Evolutionary conservation across 2,329 filamentous ascomycete genomes (phyloP), one percentile per base, ranked within the genome.

Genomic region (Fusarium sublunatum): DNA sequence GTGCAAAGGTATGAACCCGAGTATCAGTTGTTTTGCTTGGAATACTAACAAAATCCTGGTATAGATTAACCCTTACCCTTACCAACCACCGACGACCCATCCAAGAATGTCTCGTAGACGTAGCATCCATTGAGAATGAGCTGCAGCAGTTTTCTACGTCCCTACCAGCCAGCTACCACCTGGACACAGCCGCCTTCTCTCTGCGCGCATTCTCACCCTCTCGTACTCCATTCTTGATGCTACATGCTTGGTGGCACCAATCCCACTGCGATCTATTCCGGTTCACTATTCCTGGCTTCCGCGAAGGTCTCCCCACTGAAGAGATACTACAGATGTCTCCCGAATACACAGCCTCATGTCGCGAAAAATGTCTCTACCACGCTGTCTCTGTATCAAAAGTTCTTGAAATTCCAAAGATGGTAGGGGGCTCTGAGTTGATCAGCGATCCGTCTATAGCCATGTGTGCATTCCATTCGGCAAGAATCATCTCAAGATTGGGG

Each of bases 181-280:
- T 65, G 9, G 61, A 70, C 29, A 41, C 48, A 4, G 42, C 67
- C 39, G 52, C 60, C 5, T 54, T 70, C 8, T 70, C 66, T 7
- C 38, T 70, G 0, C 64, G 66, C 2, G 64, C 68, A 1, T 70
- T 64, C 12, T 66, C 66, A 0, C 64, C 64, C 5, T 65, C 61
- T 2, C 47, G 68, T 7, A 70, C 64, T 0, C 50, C 68, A 1
- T 70, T 61, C 3, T 28, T 70, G 8, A 70, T 70, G 68, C 43
- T 70, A 0, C 68, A 70, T 25, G 59, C 61, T n/a, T 70, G 68
- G 68, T 70, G 66, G 66, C 68, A 70, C 36, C 68, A 70, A 22
- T 61, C 61, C 1, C 68, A 70, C 11, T 70, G 68, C 36, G 68
- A 70, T 15, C 57, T 70, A 5, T 70, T 64, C 22, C 58, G 68